Base-by-base conservation (phyloP, 345 rosid species). In the Turnera subulata region DNA sequence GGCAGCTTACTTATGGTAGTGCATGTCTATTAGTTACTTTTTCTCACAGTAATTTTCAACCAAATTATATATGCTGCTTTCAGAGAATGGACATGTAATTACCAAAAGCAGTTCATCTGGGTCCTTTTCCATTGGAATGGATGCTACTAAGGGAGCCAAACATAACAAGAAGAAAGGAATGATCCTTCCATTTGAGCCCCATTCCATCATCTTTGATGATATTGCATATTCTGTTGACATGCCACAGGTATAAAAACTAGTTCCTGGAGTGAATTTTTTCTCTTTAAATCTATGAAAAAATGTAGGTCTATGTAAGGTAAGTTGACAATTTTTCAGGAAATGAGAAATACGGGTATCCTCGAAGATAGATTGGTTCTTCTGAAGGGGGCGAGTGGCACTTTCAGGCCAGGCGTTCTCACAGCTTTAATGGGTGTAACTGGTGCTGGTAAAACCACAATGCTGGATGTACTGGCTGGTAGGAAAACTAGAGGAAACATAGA, bases 71-170 rank as follows among this genome's bases (percentile, higher is more conserved):
- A 38, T 33, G 11, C n/a, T n/a, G 47, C 9, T 15, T 53, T 17
- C 71, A 57, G 72, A 19, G 20, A 49, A 20, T n/a, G 62, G 20
- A 29, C 63, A 49, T 53, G 74, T 47, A 16, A 32, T 37, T 29
- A 56, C 13, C 13, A 66, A 56, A 63, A 59, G 59, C 55, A 48
- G 10, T 38, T 61, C 71, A 24, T 64, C 62, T 10, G 23, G 23
- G 13, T 44, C 59, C 1, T 58, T 17, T 29, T 46, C 73, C 42
- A 24, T 18, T 46, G 7, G 63, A 43, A 16, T 25, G 8, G 79
- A 56, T 43, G 67, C 60, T 43, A 58, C 44, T 20, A 46, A 18
- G 13, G 69, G 68, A 21, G 71, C 49, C 9, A 24, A 20, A 8
- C 58, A 37, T 14, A 24, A 50, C 29, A n/a, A n/a, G n/a, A 32